Evolutionary conservation across 164 flowering plant genomes (phyloP), one percentile per base, ranked within the genome.

Genomic region (Pachysandra terminalis): DNA sequence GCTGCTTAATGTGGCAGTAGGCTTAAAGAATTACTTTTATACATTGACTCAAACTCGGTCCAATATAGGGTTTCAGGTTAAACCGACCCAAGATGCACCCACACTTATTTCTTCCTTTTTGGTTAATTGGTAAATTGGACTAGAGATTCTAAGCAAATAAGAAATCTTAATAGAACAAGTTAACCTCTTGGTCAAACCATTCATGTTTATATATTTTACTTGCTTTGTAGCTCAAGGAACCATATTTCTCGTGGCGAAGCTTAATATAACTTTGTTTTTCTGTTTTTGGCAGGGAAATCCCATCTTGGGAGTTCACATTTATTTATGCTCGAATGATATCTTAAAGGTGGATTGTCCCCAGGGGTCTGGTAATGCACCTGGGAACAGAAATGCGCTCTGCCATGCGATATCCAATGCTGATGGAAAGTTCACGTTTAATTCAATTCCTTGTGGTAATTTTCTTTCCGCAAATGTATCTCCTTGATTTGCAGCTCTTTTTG

Each of bases 371-470:
- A 69, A 78, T 80, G 74, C 85, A 59, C 86, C 88, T 52, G 82
- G 93, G 68, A 68, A 76, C 61, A 82, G 79, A 70, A 84, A 80
- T 64, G 86, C 96, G 68, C 93, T 96, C 56, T 96, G 99, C 69
- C 97, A 84, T 81, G 89, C 95, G 53, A 75, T 90, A 63, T 89
- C 99, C 71, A 95, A 93, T 86, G 91, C 90, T 68, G 85, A 93
- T 76, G 99, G 99, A 70, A 80, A 73, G 70, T 96, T 96, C 80
- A 77, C 59, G 19, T 93, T 96, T 66, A 81, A 82, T 69, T 81
- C 93, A 41, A 65, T 96, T 40, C 98, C 98, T 26, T 96, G 99
- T 65, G 99, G 99, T 93, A 88, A 81, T 59, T 70, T n/a, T 67
- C 65, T 61, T 21, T 66, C 64, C 69, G 15, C 49, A 19, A n/a